phyloP scores from a whole-genome alignment of 345 rosid species.

The Arabidopsis thaliana region TAIR10.1 NC_003070.9:25862501-25863000 shows the following conservation, averaged over 20 bases:
- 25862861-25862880: conserved; percentile 45
- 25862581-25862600: conserved; percentile 87
- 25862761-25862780: conserved; percentile 82
- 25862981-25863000: conserved; percentile 36
- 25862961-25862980: conserved; percentile 34
- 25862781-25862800: conserved; percentile 75
- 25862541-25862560: conserved; percentile 88
- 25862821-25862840: conserved; percentile 55
- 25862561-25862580: conserved; percentile 91
- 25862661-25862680: conserved; percentile 95
- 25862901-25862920: conserved; percentile 1
- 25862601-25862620: conserved; percentile 82
- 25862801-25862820: conserved; percentile 83
- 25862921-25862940: conserved; percentile 26
- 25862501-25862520: conserved; percentile 75
- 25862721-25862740: conserved; percentile 68
- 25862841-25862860: conserved; percentile 65
- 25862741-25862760: conserved; percentile 89
- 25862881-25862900: not conserved
- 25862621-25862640: conserved; percentile 78
- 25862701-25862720: conserved; percentile 47
- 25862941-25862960: conserved; percentile 8
- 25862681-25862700: conserved; percentile 85
- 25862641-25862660: conserved; percentile 92
- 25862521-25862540: conserved; percentile 59